These are phyloP conservation scores for Cladobotryum mycophilum DNA, from an alignment of 2,329 filamentous ascomycete species.

Conservation along the genomic window DNA sequence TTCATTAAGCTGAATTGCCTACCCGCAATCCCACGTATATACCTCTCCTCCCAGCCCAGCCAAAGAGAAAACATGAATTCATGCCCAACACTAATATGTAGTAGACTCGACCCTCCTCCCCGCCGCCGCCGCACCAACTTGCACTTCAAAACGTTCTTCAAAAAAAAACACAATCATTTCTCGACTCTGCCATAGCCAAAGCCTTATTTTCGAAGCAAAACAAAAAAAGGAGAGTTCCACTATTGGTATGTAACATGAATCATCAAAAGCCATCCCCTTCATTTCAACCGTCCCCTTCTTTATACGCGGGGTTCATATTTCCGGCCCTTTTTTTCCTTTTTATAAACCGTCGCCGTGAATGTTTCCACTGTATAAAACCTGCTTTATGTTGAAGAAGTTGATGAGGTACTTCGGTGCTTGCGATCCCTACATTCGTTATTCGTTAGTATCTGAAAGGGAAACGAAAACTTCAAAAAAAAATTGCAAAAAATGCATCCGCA, in stretches of 20 bases:
- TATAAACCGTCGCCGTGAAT: neutral
- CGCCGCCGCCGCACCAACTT: conserved; percentile 4
- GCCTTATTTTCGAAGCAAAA: conserved; percentile 4
- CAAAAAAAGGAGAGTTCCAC: conserved; percentile 14
- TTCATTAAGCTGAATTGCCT: no score
- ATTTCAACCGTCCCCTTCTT: conserved; percentile 3
- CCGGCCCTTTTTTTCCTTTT: neutral
- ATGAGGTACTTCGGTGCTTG: conserved; percentile 20
- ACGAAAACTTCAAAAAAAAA: neutral
- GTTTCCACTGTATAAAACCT: neutral
- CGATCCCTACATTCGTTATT: conserved; percentile 19
- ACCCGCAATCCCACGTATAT: no score
- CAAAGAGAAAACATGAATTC: no score
- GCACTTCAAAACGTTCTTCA: neutral
- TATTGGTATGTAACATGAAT: conserved; percentile 9
- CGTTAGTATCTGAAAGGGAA: conserved; percentile 4
- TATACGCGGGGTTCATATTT: neutral
- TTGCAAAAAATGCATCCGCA: neutral
- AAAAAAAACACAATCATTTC: neutral
- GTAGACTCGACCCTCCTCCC: neutral
- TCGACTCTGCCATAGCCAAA: conserved; percentile 9
- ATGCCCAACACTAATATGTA: no score
- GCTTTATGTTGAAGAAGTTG: conserved; percentile 16
- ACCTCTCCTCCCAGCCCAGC: no score
- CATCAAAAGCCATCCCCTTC: conserved; percentile 13